Base-by-base conservation (phyloP, 2,329 filamentous ascomycete genomes). In the Penicillium concentricum region DNA sequence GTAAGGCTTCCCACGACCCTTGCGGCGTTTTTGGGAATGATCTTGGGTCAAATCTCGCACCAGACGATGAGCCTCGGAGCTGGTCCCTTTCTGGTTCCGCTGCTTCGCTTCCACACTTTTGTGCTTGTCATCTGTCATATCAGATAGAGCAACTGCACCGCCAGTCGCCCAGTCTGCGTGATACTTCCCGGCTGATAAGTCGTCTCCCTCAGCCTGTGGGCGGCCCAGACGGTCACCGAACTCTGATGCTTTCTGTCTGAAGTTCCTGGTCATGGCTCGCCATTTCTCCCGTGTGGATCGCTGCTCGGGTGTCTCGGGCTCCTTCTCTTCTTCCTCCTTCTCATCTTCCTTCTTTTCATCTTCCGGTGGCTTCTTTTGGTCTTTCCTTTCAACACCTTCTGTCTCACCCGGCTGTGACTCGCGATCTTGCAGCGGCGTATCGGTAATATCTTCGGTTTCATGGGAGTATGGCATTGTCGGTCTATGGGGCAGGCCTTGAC, bases 1-100 rank as follows among this genome's bases (percentile, higher is more conserved):
- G 35, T 59, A 63, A 4, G 60, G 59, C 12, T 51, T 56, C 2
- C 54, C 56, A 9, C 60, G 61, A 10, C 56, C 49, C 22, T 59
- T 65, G 12, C 61, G 63, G 7, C 62, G 63, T 37, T 60, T 59
- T 15, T 22, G 58, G 5, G 67, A 66, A 28, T 67, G 63, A 8
- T 71, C 64, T 22, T 71, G 65, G 2, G 66, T 69, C 44, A 73
- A 35, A 15, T 71, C 69, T 5, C 70, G 67, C 16, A 74, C 69
- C 3, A 73, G 57, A 16, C 68, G 67, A 45, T 72, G 69, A 2
- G 71, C 71, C 44, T 73, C 71, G 5, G 63, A 61, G 10, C 64
- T 70, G 26, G 63, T 64, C 12, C 60, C 58, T 1, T 48, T 61
- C 32, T 73, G 67, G 4, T 71, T 47, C 26, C 52, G 38, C 26